Evolutionary conservation across 1,284 basidiomycete genomes (phyloP).

Genomic region (Naganishia liquefaciens): DNA sequence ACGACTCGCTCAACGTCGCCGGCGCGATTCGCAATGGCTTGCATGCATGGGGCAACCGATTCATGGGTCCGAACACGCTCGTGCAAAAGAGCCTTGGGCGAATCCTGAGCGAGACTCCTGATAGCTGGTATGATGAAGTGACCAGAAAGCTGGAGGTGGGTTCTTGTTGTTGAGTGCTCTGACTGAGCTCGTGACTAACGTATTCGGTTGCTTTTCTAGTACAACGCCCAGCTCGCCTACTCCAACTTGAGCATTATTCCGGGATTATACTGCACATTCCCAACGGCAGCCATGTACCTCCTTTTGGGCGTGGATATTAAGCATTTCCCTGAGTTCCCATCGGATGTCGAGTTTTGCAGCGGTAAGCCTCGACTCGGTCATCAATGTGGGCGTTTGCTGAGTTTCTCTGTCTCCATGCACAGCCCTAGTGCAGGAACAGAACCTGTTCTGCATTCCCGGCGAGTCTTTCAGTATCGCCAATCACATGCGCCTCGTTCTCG

Average conservation of each 20-base stretch:
- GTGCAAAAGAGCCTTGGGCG: conserved; percentile 49
- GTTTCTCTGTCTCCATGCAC: background rate
- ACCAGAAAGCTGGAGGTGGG: conserved; percentile 43
- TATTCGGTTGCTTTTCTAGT: conserved; percentile 11
- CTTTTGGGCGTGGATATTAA: conserved; percentile 44
- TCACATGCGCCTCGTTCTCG: conserved; percentile 50
- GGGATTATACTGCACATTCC: conserved; percentile 44
- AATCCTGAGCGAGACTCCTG: conserved; percentile 45
- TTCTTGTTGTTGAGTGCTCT: background rate
- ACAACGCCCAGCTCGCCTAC: conserved; percentile 42
- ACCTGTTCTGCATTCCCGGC: conserved; percentile 50
- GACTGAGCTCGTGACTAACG: background rate
- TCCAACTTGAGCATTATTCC: conserved; percentile 40
- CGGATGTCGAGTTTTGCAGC: conserved; percentile 46
- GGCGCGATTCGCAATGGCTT: conserved; percentile 39
- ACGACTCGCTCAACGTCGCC: conserved; percentile 49
- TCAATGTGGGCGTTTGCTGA: background rate
- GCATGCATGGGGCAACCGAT: conserved; percentile 43
- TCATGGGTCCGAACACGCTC: conserved; percentile 50
- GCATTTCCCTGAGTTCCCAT: conserved; percentile 38
- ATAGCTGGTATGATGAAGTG: conserved; percentile 47
- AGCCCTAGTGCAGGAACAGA: conserved; percentile 48
- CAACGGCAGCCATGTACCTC: conserved; percentile 50
- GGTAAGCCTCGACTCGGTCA: conserved; percentile 7
- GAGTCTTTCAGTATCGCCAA: conserved; percentile 47